These are phyloP conservation scores for Penicillium daleae DNA, from an alignment of 495 filamentous ascomycete genomes.

Conservation along the genomic window DNA sequence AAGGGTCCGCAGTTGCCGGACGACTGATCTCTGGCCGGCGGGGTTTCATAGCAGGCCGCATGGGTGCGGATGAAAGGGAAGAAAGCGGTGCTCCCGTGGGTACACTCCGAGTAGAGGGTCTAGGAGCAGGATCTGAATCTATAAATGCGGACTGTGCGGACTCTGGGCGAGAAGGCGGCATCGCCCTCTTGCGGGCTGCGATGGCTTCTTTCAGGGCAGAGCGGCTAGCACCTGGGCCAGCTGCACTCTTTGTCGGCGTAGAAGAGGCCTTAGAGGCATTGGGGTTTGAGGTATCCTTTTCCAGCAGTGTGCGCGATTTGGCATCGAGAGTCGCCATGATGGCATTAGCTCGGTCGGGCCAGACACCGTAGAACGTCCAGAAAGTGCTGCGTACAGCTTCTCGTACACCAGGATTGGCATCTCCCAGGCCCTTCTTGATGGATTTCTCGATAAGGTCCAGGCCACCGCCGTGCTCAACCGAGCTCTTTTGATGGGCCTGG, in stretches of 20 bases:
- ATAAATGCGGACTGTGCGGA: conserved; percentile 68
- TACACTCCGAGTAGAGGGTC: conserved; percentile 34
- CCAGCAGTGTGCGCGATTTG: conserved; percentile 71
- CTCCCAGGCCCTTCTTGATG: conserved; percentile 80
- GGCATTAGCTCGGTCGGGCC: conserved; percentile 74
- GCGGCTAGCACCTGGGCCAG: conserved; percentile 45
- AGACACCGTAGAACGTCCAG: conserved; percentile 77
- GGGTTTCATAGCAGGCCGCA: conserved; percentile 55
- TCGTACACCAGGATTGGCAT: conserved; percentile 85
- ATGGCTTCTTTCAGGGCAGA: conserved; percentile 76
- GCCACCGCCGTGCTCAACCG: conserved; percentile 81
- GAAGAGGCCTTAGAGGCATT: conserved; percentile 56
- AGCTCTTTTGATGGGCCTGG: conserved; percentile 75
- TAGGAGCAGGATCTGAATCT: conserved; percentile 45
- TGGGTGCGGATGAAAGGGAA: conserved; percentile 61
- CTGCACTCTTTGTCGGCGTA: conserved; percentile 50
- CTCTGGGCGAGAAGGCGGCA: conserved; percentile 72
- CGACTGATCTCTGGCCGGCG: conserved; percentile 53
- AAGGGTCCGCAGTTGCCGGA: conserved; percentile 64
- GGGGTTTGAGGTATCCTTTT: conserved; percentile 81
- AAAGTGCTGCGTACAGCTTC: conserved; percentile 82
- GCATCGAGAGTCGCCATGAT: conserved; percentile 76
- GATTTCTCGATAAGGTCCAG: conserved; percentile 83
- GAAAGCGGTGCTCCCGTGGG: conserved; percentile 41
- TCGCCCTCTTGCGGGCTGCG: conserved; percentile 76